phyloP scores from a whole-genome alignment of 768 basidiomycete genomes.

The Hygrophorus russula region DNA sequence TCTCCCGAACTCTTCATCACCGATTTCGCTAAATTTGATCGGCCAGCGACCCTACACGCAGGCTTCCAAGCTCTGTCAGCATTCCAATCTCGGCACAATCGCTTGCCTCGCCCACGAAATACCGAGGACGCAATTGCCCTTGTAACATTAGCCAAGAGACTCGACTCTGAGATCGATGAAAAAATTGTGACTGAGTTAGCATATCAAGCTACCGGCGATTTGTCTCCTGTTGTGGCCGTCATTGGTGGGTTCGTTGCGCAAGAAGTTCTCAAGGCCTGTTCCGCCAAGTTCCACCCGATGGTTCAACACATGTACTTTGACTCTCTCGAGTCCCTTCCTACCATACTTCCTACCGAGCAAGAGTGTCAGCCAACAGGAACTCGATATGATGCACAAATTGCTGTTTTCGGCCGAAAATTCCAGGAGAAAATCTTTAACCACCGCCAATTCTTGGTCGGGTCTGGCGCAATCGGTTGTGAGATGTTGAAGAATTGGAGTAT shows the following conservation, averaged over 20 bases:
- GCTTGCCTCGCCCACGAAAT: slow-evolving; percentile 77
- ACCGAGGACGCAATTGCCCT: slow-evolving; percentile 64
- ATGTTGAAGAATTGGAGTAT: slow-evolving; percentile 99
- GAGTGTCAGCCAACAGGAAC: slow-evolving; percentile 76
- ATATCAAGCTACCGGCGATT: slow-evolving; percentile 84
- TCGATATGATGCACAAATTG: slow-evolving; percentile 91
- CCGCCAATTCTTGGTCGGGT: slow-evolving; percentile 92
- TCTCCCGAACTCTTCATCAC: slow-evolving; percentile 85
- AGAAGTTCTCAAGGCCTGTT: slow-evolving; percentile 93
- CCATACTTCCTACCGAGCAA: slow-evolving; percentile 59
- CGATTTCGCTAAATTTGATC: slow-evolving; percentile 96
- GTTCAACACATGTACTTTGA: slow-evolving; percentile 95
- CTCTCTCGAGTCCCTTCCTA: slow-evolving; percentile 88
- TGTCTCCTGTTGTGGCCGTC: slow-evolving; percentile 86
- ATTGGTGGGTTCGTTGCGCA: slow-evolving; percentile 97
- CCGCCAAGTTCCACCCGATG: slow-evolving; percentile 97
- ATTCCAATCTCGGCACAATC: slow-evolving; percentile 52
- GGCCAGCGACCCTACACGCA: slow-evolving; percentile 79
- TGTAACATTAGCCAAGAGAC: slow-evolving; percentile 67
- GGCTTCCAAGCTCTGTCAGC: slow-evolving; percentile 91
- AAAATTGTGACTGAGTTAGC: slow-evolving; percentile 75
- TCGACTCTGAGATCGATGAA: slow-evolving; percentile 69
- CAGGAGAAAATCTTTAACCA: slow-evolving; percentile 85
- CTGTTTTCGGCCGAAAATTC: slow-evolving; percentile 89
- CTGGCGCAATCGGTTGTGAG: slow-evolving; percentile 99